Conservation (phyloP, 768 basidiomycete species). For the Lactifluus subvellereus region DNA sequence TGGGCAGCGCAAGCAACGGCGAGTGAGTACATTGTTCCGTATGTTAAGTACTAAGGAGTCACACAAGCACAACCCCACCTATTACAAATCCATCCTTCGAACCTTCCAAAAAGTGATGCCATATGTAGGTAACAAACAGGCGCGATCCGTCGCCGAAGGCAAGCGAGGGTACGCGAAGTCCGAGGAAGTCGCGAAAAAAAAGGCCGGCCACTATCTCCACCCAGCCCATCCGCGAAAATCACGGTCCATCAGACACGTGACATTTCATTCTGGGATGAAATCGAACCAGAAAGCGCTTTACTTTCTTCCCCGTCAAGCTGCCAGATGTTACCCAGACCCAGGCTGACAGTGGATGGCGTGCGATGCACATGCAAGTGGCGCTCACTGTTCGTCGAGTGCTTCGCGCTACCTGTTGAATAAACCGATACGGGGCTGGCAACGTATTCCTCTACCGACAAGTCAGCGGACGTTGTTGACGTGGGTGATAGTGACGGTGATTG, state of each 20-base stretch:
- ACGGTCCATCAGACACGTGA: slow-evolving; percentile 6
- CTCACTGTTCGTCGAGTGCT: slow-evolving; percentile 20
- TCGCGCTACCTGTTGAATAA: slow-evolving; percentile 11
- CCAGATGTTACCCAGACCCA: slow-evolving; percentile 58
- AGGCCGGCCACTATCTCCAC: not conserved
- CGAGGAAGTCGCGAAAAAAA: not conserved
- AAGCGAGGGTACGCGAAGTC: not conserved
- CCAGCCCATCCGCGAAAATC: not conserved
- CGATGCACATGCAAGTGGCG: slow-evolving; percentile 13
- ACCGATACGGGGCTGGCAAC: slow-evolving; percentile 23
- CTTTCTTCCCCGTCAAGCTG: slow-evolving; percentile 66
- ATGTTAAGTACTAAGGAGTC: slow-evolving; percentile 9
- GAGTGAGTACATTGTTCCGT: slow-evolving; percentile 19
- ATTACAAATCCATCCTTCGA: slow-evolving; percentile 19
- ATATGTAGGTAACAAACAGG: slow-evolving; percentile 5
- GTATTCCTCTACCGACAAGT: slow-evolving; percentile 56
- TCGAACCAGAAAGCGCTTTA: slow-evolving; percentile 19
- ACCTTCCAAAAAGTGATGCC: slow-evolving; percentile 12
- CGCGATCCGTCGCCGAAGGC: not conserved
- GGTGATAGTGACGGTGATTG: slow-evolving; percentile 52
- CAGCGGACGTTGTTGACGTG: slow-evolving; percentile 58
- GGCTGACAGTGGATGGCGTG: slow-evolving; percentile 25
- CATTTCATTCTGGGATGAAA: slow-evolving; percentile 7
- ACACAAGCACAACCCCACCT: slow-evolving; percentile 7
- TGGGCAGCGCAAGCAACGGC: not conserved